Conservation (phyloP, 1,284 basidiomycete species). For the Irpex sp. region DNA sequence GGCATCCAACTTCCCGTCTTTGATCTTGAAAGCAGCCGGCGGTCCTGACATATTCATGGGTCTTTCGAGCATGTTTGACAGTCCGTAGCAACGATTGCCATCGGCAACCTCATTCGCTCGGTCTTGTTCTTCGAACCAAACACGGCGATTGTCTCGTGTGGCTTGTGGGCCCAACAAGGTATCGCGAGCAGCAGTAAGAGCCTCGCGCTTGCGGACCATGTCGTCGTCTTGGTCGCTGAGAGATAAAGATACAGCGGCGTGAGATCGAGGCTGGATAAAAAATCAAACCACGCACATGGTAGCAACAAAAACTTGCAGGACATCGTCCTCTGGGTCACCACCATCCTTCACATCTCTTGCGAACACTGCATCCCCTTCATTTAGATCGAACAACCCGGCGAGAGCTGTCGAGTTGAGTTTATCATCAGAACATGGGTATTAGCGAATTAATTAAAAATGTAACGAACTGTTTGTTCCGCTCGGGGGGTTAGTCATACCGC, state of each 20-base stretch:
- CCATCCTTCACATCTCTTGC: background rate
- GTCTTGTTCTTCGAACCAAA: background rate
- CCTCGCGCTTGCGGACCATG: background rate
- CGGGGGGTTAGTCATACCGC: background rate
- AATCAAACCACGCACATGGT: too few species aligned
- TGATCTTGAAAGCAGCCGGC: background rate
- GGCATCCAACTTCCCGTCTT: background rate
- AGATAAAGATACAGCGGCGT: too few species aligned
- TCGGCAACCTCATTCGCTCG: background rate
- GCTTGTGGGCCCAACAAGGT: background rate
- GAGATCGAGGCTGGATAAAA: too few species aligned
- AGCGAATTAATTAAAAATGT: too few species aligned
- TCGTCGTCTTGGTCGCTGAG: background rate
- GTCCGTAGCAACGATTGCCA: background rate
- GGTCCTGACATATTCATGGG: background rate
- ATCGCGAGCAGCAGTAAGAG: background rate
- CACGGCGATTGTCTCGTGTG: background rate
- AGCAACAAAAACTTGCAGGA: background rate
- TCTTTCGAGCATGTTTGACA: background rate
- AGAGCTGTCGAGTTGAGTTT: background rate
- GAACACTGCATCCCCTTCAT: background rate
- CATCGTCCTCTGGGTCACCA: background rate
- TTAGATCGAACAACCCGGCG: background rate
- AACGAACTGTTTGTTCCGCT: background rate
- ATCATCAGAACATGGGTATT: too few species aligned